Percentiles rank a stretch among this genome's conserved stretches.
phyloP scores from a whole-genome alignment of 1,139 yeast species.

The Kluyveromyces sp. region DNA sequence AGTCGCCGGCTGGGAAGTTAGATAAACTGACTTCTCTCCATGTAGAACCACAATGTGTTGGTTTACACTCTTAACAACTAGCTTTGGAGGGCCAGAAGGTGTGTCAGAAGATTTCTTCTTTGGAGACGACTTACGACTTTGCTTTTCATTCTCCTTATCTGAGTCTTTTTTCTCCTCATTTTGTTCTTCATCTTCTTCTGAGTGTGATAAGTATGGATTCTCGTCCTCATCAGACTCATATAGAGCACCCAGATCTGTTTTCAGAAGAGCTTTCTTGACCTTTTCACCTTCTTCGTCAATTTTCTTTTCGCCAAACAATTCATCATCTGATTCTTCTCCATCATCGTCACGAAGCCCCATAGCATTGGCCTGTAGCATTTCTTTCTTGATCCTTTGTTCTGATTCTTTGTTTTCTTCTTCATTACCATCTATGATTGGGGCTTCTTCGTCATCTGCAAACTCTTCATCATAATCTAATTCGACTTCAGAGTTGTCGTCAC shows the following conservation, averaged over 20 bases:
- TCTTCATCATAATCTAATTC: slow-evolving; percentile 94
- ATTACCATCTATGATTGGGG: slow-evolving; percentile 94
- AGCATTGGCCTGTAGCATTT: slow-evolving; percentile 79
- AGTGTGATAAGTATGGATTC: slow-evolving; percentile 74
- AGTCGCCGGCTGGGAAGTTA: slow-evolving; percentile 72
- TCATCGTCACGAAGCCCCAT: slow-evolving; percentile 57
- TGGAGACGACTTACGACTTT: slow-evolving; percentile 22
- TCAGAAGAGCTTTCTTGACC: slow-evolving; percentile 72
- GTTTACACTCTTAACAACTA: slow-evolving; percentile 44
- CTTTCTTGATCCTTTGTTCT: slow-evolving; percentile 80
- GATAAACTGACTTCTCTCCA: slow-evolving; percentile 54
- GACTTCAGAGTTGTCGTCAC: slow-evolving; percentile 69
- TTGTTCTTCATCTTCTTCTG: slow-evolving; percentile 58
- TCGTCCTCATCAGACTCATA: slow-evolving; percentile 83
- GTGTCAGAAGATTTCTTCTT: slow-evolving; percentile 18
- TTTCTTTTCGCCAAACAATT: slow-evolving; percentile 60
- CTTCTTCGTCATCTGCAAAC: slow-evolving; percentile 97
- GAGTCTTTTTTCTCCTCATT: slow-evolving; percentile 43
- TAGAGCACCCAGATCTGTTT: slow-evolving; percentile 80
- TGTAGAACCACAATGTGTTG: slow-evolving; percentile 63
- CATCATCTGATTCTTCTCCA: slow-evolving; percentile 44
- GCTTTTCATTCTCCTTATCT: slow-evolving; percentile 30
- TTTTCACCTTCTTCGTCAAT: slow-evolving; percentile 90
- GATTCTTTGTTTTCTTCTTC: slow-evolving; percentile 91
- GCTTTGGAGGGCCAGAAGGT: slow-evolving; percentile 27